Evolutionary conservation across 2,329 filamentous ascomycete genomes (phyloP).

Genomic region (Botrytis aclada): DNA sequence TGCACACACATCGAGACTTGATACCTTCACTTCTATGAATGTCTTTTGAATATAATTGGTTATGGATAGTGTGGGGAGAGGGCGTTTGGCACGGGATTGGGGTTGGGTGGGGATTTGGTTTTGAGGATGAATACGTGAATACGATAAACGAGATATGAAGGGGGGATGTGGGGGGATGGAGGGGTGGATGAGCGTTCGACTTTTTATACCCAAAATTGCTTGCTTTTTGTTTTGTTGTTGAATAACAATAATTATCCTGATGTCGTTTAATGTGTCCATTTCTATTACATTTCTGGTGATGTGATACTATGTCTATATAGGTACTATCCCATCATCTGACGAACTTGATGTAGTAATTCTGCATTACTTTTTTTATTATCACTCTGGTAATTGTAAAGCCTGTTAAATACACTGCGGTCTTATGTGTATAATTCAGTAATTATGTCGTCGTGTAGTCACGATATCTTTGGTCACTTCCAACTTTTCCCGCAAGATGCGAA

Average conservation of each 20-base stretch:
- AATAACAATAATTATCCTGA: neutral
- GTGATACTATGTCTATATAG: neutral
- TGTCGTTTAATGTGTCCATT: neutral
- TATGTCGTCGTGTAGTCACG: neutral
- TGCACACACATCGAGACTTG: neutral
- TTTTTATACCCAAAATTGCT: conserved; percentile 4
- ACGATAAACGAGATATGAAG: neutral
- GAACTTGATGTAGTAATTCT: neutral
- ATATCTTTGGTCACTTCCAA: neutral
- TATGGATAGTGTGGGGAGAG: neutral
- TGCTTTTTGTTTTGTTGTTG: neutral
- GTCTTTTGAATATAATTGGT: neutral
- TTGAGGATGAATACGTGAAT: neutral
- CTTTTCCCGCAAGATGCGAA: too few relatives aligned
- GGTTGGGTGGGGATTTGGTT: neutral
- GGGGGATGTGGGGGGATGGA: neutral
- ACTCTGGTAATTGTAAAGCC: neutral
- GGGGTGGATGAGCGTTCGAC: neutral
- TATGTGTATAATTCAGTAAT: neutral
- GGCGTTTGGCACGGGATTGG: neutral
- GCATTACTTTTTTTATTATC: neutral
- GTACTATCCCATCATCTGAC: too few relatives aligned
- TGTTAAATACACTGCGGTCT: neutral
- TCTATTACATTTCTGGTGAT: neutral
- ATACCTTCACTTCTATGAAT: neutral